Evolutionary conservation across 495 filamentous ascomycete species (phyloP).

Genomic region (Penicillium riverlandense): DNA sequence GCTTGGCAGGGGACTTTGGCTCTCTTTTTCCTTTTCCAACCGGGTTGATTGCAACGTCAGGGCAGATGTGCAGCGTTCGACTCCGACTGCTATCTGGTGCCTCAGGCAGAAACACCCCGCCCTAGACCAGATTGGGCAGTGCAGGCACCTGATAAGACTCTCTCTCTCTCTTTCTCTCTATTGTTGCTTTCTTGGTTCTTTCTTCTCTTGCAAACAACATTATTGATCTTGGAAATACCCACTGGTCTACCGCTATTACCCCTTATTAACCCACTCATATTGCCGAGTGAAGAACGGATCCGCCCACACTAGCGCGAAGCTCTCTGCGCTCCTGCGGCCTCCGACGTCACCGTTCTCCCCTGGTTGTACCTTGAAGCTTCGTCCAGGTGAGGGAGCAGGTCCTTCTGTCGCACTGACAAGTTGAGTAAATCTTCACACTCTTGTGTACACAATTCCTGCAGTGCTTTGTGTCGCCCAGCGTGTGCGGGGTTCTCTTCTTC

Average conservation of each 20-base stretch:
- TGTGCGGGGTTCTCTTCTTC: constrained; percentile 13
- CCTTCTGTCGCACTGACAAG: too few relatives aligned
- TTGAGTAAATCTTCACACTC: not conserved
- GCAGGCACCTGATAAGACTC: constrained; percentile 14
- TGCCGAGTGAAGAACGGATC: too few relatives aligned
- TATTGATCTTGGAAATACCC: too few relatives aligned
- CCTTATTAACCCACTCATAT: too few relatives aligned
- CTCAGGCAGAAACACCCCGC: constrained; percentile 16
- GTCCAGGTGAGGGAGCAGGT: too few relatives aligned
- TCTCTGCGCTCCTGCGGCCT: constrained; percentile 3
- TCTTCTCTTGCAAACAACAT: not conserved
- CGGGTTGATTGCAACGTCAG: too few relatives aligned
- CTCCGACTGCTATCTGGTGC: too few relatives aligned
- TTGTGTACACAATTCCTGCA: not conserved
- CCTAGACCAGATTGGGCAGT: constrained; percentile 20
- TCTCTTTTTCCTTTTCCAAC: too few relatives aligned
- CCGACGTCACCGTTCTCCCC: constrained; percentile 13
- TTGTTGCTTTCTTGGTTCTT: not conserved
- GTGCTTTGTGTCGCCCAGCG: constrained; percentile 2
- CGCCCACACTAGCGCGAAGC: constrained; percentile 5
- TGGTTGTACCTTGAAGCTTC: not conserved
- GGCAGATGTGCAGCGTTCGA: too few relatives aligned
- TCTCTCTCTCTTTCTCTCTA: not conserved
- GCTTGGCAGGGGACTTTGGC: too few relatives aligned
- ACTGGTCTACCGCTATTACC: too few relatives aligned